Evolutionary conservation across 768 basidiomycete species (phyloP), one percentile per base, ranked within the genome.

Genomic region (Boletus eberwhitei): DNA sequence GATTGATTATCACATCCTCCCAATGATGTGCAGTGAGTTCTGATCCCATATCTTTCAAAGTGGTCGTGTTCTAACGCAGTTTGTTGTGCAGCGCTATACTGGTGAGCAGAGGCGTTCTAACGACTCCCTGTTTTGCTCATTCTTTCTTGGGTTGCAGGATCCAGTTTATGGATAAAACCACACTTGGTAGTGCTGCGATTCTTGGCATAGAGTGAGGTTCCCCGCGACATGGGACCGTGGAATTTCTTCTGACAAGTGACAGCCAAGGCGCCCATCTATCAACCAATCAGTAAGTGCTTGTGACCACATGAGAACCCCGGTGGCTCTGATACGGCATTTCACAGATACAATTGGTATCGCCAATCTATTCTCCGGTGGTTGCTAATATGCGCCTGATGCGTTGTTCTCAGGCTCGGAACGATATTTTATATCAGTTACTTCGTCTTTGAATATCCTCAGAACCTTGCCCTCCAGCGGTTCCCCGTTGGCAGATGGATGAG

Each of bases 401-500:
- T 29, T 2, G 5, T 24, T 41, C 17, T 26, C 46, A 87, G 86
- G 87, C 80, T 89, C 8, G 87, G 87, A 14, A 88, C 87, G 5
- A 79, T 88, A 36, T 88, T 88, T 65, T 89, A 88, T 60, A 65
- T 89, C 46, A 81, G 83, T 62, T 88, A 88, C 61, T 77, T 89
- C 12, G 61, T 75, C 11, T 88, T 90, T 58, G 86, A 88, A 61
- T 87, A 85, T 58, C 88, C 87, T 1, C 88, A 88, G 65, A 88
- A 88, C 61, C 68, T 87, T 9, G 84, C 81, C 0, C 73, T 90
- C 6, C 87, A 89, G 59, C 77, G 80, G 17, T 88, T 87, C 61
- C 87, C 86, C 0, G 87, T 90, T 8, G 87, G 84, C 11, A 87
- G 80, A 77, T 90, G 87, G 87, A 86, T 90, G 83, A 88, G 86